Conservation (phyloP, 441 rosid species). For the Macaranga tanarius region DNA sequence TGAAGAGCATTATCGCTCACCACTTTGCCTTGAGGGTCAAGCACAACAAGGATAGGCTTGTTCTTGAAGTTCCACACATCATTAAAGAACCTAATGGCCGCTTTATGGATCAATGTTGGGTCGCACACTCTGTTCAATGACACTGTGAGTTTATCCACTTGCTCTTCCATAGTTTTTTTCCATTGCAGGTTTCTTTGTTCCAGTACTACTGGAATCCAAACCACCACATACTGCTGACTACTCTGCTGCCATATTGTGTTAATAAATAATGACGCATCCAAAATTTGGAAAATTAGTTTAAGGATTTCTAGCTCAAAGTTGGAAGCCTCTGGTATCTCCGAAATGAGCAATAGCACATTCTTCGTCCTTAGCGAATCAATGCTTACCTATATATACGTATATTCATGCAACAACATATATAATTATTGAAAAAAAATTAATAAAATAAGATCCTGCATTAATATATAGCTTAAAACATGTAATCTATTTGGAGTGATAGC, state of each 20-base stretch:
- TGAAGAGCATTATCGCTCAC: conserved; percentile 67
- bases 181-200: conserved; percentile 43
- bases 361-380: conserved; percentile 69
- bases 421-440: no score
- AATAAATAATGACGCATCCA: conserved; percentile 39
- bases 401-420: no score
- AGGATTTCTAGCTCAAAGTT: no score
- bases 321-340: conserved; percentile 35
- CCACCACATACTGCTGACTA: conserved; percentile 52
- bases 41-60: conserved; percentile 70
- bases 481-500: no score
- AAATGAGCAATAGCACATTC: conserved; percentile 63
- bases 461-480: no score
- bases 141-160: conserved; percentile 13
- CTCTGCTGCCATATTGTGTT: conserved; percentile 31
- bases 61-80: conserved; percentile 67
- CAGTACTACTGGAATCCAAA: conserved; percentile 72
- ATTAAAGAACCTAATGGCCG: conserved; percentile 48
- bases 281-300: conserved; percentile 30
- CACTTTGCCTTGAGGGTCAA: conserved; percentile 69
- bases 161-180: conserved; percentile 23
- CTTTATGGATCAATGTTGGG: conserved; percentile 47
- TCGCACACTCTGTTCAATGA: conserved; percentile 61
- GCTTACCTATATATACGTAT: conserved; percentile 42
- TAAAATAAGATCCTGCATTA: background rate